Conservation (phyloP, 345 rosid species). For the Populus deltoides region DNA sequence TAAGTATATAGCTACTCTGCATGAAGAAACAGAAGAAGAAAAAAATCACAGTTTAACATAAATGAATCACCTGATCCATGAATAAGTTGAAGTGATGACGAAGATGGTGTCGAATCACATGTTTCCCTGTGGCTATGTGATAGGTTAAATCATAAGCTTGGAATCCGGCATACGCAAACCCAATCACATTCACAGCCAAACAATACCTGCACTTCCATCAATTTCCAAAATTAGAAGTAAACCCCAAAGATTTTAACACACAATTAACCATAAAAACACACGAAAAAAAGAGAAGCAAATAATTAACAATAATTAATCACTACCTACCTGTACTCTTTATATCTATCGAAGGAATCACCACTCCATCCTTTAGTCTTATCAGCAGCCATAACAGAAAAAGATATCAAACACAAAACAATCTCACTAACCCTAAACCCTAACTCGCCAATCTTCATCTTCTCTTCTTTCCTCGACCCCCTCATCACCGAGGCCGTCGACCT, state of each 20-base stretch:
- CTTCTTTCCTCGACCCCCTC: conserved; percentile 43
- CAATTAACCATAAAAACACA: neutral
- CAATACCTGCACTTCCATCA: conserved; percentile 59
- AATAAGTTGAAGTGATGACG: conserved; percentile 58
- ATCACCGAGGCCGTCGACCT: conserved; percentile 20
- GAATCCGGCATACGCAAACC: conserved; percentile 65
- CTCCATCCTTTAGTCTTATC: conserved; percentile 97
- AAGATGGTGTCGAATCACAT: conserved; percentile 49
- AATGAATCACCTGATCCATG: conserved; percentile 79
- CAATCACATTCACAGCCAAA: conserved; percentile 73
- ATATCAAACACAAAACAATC: conserved; percentile 70
- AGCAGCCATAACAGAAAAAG: conserved; percentile 94
- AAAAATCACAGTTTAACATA: neutral
- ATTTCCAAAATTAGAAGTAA: neutral
- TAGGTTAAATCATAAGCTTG: conserved; percentile 65
- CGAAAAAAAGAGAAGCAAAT: neutral
- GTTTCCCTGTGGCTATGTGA: conserved; percentile 48
- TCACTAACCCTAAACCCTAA: conserved; percentile 67
- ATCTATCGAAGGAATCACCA: conserved; percentile 94
- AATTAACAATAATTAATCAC: neutral
- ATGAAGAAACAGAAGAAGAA: neutral
- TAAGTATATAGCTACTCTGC: neutral
- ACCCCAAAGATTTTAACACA: neutral
- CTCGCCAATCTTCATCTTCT: conserved; percentile 38
- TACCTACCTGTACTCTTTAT: conserved; percentile 76